Base-by-base conservation (phyloP, 169 alveolate genomes). In the Cyclospora cayetanensis region DNA sequence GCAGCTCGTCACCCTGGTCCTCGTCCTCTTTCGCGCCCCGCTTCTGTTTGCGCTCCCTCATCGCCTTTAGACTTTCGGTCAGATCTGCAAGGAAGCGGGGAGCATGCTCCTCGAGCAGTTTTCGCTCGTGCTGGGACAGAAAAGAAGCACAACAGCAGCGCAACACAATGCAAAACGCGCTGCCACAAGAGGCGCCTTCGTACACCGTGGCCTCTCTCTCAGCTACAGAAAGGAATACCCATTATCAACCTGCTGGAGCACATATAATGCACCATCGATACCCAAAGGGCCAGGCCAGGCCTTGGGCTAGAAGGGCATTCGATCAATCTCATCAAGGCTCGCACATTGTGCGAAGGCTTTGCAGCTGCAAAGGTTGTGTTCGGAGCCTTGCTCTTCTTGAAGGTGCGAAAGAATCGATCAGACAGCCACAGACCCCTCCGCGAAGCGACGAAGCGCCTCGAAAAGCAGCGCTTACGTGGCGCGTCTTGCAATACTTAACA, bases 41-140 rank as follows among this genome's bases (percentile, higher is more conserved):
- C 37, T 18, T 80, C 90, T 80, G 90, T 34, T 53, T 80, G 22
- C 90, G 76, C 34, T 80, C 90, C 74, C 90, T 80, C 90, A 80
- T 80, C 25, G 90, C 92, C 80, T 88, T 88, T 31, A 88, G 34
- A 34, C 22, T 63, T 53, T 43, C 84, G 46, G 83, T 39, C n/a
- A 88, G 92, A 72, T 77, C 74, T 0, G 92, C 50, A 27, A 88
- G 29, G 76, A 88, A 88, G 50, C 79, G 11, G 74, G 92, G 92
- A 12, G 84, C 92, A 34, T 88, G 92, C 88, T 88, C 89, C 53
- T 88, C 92, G 63, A 88, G 92, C 76, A 88, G 11, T 43, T 53
- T 70, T 63, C 70, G 46, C 79, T 88, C 92, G 29, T 79, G 60
- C 92, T 88, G 92, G 46, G 34, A 18, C 18, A 7, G 31, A 4